Conservation (phyloP, 129 eudicot genomes). For the Silybum marianum region DNA sequence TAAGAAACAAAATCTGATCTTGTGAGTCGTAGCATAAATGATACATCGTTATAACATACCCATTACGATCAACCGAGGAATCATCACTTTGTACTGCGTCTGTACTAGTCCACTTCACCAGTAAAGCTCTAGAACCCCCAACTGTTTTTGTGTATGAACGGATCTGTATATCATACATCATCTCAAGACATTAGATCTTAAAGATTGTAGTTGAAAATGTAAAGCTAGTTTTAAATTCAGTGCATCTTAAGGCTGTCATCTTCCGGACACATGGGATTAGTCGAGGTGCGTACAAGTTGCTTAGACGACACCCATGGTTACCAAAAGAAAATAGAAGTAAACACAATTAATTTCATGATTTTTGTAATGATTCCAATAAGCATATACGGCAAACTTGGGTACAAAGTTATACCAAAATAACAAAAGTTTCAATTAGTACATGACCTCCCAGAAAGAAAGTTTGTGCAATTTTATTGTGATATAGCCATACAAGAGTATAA, state of each 20-base stretch:
- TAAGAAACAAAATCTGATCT: no score
- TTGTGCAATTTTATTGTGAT: background rate
- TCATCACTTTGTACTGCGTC: constrained; percentile 46
- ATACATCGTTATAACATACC: constrained; percentile 26
- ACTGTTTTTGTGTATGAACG: constrained; percentile 27
- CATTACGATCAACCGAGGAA: constrained; percentile 31
- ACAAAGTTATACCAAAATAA: background rate
- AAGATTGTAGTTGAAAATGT: no score
- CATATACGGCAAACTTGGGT: background rate
- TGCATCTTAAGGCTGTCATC: background rate
- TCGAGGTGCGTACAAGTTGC: no score
- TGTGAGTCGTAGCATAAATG: no score
- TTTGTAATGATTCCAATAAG: background rate
- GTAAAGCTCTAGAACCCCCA: constrained; percentile 31
- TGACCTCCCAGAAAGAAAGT: background rate
- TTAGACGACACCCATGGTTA: no score
- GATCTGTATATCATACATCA: constrained; percentile 36
- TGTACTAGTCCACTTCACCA: constrained; percentile 46
- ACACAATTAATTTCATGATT: background rate
- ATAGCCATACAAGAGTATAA: background rate
- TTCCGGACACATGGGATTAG: no score
- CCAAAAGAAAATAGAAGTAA: no score
- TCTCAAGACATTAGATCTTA: background rate
- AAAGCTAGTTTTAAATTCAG: background rate
- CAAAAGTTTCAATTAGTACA: background rate